These are phyloP conservation scores for Neurospora africana DNA, from an alignment of 495 filamentous ascomycete species.

Conservation along the genomic window DNA sequence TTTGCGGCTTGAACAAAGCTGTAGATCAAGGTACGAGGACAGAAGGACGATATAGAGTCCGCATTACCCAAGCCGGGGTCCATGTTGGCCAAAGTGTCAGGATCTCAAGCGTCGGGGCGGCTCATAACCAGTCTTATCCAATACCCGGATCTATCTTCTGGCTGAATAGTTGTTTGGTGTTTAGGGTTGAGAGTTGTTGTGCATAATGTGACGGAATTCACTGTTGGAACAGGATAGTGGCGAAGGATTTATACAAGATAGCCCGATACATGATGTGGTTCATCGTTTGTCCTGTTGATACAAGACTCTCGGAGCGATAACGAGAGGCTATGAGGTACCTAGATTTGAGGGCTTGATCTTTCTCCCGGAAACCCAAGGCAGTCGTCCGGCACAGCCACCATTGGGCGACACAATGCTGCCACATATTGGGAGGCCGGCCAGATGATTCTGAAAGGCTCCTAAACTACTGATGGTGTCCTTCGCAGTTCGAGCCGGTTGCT, in stretches of 20 bases:
- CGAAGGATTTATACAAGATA: neutral
- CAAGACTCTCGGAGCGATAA: neutral
- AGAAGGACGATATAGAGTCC: neutral
- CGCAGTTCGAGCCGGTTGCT: neutral
- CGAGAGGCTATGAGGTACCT: neutral
- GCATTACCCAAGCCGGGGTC: neutral
- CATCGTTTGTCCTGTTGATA: neutral
- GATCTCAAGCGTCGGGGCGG: neutral
- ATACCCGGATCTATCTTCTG: neutral
- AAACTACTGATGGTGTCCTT: neutral
- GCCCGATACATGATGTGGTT: neutral
- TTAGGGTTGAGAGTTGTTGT: neutral
- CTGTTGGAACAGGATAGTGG: neutral
- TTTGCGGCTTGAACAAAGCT: conserved; percentile 6
- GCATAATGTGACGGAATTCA: neutral
- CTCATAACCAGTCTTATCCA: neutral
- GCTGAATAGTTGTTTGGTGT: neutral
- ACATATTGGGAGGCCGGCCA: neutral
- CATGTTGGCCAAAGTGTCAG: neutral
- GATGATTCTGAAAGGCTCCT: neutral
- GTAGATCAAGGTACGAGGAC: neutral
- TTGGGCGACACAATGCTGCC: neutral
- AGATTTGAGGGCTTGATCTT: neutral
- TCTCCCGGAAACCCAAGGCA: neutral
- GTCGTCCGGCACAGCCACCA: neutral